A percentile compares a stretch with the other conserved stretches of the same genome.
Evolutionary conservation across 352 stramenopile species (phyloP).

Genomic region (Phytophthora europaea): DNA sequence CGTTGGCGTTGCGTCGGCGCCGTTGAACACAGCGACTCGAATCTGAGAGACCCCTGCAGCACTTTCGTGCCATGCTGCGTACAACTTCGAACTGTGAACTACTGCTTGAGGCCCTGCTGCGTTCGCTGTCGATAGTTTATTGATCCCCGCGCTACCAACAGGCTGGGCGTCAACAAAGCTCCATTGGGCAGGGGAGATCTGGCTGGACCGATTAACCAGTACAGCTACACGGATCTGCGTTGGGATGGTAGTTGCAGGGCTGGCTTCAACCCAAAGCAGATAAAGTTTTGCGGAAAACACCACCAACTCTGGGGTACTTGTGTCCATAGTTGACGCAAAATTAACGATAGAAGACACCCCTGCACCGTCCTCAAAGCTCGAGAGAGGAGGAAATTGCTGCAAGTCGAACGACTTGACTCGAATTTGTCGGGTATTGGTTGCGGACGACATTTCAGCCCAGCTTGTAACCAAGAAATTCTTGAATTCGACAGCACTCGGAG

Average conservation of each 20-base stretch:
- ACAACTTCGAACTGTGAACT: slow-evolving; percentile 55
- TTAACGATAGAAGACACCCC: slow-evolving; percentile 47
- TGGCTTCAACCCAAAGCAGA: slow-evolving; percentile 62
- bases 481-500: slow-evolving; percentile 38
- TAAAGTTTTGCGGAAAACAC: slow-evolving; percentile 48
- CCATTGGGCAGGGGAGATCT: slow-evolving; percentile 43
- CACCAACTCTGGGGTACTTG: slow-evolving; percentile 42
- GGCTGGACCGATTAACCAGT: slow-evolving; percentile 38
- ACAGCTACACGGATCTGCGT: slow-evolving; percentile 62
- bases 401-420: slow-evolving; percentile 56
- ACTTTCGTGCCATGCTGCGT: slow-evolving; percentile 67
- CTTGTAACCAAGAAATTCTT: slow-evolving; percentile 46
- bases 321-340: slow-evolving; percentile 52
- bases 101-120: slow-evolving; percentile 44
- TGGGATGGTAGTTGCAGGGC: slow-evolving; percentile 33
- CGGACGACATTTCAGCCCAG: slow-evolving; percentile 57
- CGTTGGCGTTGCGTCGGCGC: slow-evolving; percentile 40
- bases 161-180: slow-evolving; percentile 43
- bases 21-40: slow-evolving; percentile 67
- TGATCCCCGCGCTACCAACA: slow-evolving; percentile 49
- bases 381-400: slow-evolving; percentile 41
- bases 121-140: slow-evolving; percentile 49
- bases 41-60: slow-evolving; percentile 43
- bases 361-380: slow-evolving; percentile 57
- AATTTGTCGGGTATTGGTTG: slow-evolving; percentile 43